Base-by-base conservation (phyloP, 257 asterid species). In the Capsicum rhomboideum region DNA sequence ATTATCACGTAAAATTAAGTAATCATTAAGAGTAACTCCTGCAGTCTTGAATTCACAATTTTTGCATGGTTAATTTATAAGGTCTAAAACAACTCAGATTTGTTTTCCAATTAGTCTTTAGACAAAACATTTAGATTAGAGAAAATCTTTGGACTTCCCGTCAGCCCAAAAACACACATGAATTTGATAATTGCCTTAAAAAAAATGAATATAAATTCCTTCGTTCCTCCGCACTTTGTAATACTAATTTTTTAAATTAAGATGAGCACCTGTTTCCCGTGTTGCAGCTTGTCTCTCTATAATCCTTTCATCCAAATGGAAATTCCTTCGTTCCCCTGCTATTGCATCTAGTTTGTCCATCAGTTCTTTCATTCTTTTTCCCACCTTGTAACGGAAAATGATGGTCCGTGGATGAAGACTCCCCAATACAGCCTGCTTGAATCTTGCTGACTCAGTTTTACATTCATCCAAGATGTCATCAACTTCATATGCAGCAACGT, bases 241-340 rank as follows among this genome's bases (percentile, higher is more conserved):
- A 63, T 63, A 63, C 20, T 63, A 12, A 28, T 28, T 63, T 29
- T 40, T 66, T 7, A 20, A 16, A 14, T 29, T 29, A 66, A 29
- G 74, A 29, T 66, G 23, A 66, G 44, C 23, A 68, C 78, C 78
- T 68, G 53, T 68, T 68, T 68, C 29, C 2, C 28, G 53, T 34
- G 16, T 68, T 8, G 50, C 14, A 68, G 7, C 14, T 68, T 68
- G 50, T 68, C 77, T 68, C 28, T 31, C 50, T 31, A 18, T 4
- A 68, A 18, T 68, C 16, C 7, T 42, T 49, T 84, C 88, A 16
- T 58, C 74, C 79, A 86, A 61, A 58, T 78, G 87, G 50, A 88
- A 78, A 40, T 84, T 82, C 11, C 13, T 28, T 2, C 86, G 46
- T 44, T 86, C 90, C 7, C 50, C 87, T 37, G 87, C 83, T 37